A percentile compares a stretch with the other conserved stretches of the same genome.
These are phyloP conservation scores for Castanea mollissima DNA, from an alignment of 306 rosid species.

Conservation along the genomic window DNA sequence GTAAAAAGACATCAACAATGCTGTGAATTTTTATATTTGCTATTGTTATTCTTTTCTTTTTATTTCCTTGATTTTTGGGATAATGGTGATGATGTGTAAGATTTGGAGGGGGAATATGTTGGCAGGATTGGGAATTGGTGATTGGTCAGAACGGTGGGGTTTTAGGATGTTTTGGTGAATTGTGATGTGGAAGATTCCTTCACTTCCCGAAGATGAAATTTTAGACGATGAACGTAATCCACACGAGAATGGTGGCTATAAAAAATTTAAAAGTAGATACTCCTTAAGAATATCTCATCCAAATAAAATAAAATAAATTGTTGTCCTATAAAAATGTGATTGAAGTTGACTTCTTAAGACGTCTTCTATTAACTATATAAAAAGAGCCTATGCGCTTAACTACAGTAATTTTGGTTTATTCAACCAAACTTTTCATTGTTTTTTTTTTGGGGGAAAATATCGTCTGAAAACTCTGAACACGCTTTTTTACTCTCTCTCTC, in stretches of 20 bases:
- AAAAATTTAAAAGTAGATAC: neutral
- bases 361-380: too few species aligned
- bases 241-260: slow-evolving; percentile 25
- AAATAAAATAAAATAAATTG: neutral
- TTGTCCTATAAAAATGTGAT: neutral
- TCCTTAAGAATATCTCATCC: neutral
- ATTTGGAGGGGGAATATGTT: neutral
- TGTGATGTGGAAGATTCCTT: neutral
- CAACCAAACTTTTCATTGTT: too few species aligned
- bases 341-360: neutral
- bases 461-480: too few species aligned
- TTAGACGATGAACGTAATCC: slow-evolving; percentile 29
- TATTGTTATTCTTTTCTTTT: too few species aligned
- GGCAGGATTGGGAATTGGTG: neutral
- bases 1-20: too few species aligned
- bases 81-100: too few species aligned
- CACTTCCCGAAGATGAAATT: neutral
- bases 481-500: too few species aligned
- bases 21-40: too few species aligned
- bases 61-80: too few species aligned
- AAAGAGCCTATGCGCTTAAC: too few species aligned
- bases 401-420: too few species aligned
- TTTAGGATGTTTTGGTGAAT: neutral
- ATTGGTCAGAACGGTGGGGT: slow-evolving; percentile 3
- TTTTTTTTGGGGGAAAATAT: too few species aligned